A percentile compares a stretch with the other conserved stretches of the same genome.
These are phyloP conservation scores for Sclerotinia glacialis DNA, from an alignment of 2,329 filamentous ascomycete genomes.

Conservation along the genomic window DNA sequence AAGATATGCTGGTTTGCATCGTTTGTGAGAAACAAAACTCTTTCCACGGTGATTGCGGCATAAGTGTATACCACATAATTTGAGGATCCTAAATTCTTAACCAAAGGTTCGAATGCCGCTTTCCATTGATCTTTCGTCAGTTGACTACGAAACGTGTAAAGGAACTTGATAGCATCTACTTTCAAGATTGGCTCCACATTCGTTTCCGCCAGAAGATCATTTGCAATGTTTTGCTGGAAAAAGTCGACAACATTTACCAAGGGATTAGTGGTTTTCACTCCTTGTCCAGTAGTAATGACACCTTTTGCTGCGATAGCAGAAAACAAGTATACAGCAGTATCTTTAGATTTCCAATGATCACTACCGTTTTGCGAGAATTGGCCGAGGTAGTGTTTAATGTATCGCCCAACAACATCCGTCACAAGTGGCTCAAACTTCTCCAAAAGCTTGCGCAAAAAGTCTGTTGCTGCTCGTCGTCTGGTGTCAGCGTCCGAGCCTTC, in stretches of 20 bases:
- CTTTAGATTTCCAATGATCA: constrained; percentile 92
- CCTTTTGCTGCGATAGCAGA: constrained; percentile 92
- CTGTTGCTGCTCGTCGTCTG: constrained; percentile 83
- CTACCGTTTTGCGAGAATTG: constrained; percentile 66
- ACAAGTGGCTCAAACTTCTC: constrained; percentile 84
- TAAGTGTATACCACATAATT: constrained; percentile 99
- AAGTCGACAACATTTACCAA: constrained; percentile 88
- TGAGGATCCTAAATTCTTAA: constrained; percentile 82
- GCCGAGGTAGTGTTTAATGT: constrained; percentile 79
- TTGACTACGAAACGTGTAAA: constrained; percentile 95
- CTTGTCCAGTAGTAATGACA: constrained; percentile 78
- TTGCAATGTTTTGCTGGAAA: constrained; percentile 87
- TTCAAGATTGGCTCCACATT: constrained; percentile 81
- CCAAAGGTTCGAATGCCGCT: constrained; percentile 80
- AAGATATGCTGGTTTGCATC: constrained; percentile 76
- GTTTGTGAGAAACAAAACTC: constrained; percentile 80
- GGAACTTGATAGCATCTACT: constrained; percentile 96
- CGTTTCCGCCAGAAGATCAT: constrained; percentile 73
- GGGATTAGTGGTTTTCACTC: constrained; percentile 87
- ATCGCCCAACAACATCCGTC: constrained; percentile 80
- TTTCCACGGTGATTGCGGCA: constrained; percentile 92
- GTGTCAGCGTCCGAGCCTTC: constrained; percentile 97
- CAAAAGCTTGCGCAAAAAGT: constrained; percentile 86
- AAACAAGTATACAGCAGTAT: constrained; percentile 97
- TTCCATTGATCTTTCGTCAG: constrained; percentile 91